These are phyloP conservation scores for Saraca asoca DNA, from an alignment of 331 rosid genomes.

Conservation along the genomic window DNA sequence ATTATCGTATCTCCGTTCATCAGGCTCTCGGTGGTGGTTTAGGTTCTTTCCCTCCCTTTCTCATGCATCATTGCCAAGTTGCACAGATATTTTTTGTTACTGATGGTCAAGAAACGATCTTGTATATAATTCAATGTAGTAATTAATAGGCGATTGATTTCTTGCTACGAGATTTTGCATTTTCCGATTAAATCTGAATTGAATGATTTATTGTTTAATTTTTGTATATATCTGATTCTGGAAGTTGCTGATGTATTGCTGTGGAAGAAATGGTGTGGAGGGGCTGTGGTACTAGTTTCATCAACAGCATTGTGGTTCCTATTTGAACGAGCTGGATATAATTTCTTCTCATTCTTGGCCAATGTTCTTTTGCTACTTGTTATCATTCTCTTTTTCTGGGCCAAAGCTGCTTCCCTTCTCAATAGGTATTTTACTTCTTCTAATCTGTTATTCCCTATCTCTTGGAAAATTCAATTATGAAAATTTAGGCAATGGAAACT, in stretches of 20 bases:
- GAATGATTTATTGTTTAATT: slow-evolving; percentile 10
- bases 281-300: slow-evolving; percentile 53
- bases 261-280: slow-evolving; percentile 88
- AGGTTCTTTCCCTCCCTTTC: slow-evolving; percentile 50
- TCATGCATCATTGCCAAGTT: not conserved
- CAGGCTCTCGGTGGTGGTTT: slow-evolving; percentile 76
- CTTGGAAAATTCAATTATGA: too few species aligned
- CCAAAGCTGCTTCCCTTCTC: slow-evolving; percentile 92
- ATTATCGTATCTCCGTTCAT: slow-evolving; percentile 65
- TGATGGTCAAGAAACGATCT: slow-evolving; percentile 15
- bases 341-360: slow-evolving; percentile 74
- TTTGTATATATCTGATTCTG: slow-evolving; percentile 14
- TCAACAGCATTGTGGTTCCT: slow-evolving; percentile 74
- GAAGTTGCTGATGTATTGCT: slow-evolving; percentile 84
- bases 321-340: slow-evolving; percentile 88
- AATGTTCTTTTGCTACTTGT: slow-evolving; percentile 88
- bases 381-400: slow-evolving; percentile 84
- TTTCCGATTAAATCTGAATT: not conserved
- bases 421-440: slow-evolving; percentile 56
- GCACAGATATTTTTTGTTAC: slow-evolving; percentile 17
- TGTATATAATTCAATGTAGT: slow-evolving; percentile 7
- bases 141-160: not conserved
- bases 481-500: not conserved
- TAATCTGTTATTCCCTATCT: not conserved
- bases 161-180: not conserved